Evolutionary conservation across 1,284 basidiomycete species (phyloP).

Genomic region (Apiotrichum siamense): DNA sequence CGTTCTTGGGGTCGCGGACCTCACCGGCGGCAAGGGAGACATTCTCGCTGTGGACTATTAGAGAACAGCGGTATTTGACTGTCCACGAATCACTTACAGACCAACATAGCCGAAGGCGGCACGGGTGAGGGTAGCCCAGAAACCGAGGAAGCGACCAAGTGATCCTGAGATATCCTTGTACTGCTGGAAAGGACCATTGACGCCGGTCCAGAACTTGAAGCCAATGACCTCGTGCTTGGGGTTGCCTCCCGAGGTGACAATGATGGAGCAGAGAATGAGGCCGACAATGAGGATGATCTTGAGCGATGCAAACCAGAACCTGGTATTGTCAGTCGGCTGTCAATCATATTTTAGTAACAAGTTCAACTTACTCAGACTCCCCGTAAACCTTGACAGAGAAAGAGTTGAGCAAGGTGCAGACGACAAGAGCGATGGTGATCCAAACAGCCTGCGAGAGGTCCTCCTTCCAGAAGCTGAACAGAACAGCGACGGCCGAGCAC

Average conservation of each 20-base stretch:
- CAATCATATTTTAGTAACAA: too few relatives aligned
- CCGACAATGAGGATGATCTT: slow-evolving; percentile 70
- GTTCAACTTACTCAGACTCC: slow-evolving; percentile 45
- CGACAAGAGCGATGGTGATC: slow-evolving; percentile 66
- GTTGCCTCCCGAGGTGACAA: slow-evolving; percentile 54
- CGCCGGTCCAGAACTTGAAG: slow-evolving; percentile 50
- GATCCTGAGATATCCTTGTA: slow-evolving; percentile 42
- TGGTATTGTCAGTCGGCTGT: too few relatives aligned
- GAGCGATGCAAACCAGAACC: slow-evolving; percentile 57
- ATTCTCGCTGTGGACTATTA: slow-evolving; percentile 10
- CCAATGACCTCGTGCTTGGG: slow-evolving; percentile 45
- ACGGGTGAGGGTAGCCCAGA: slow-evolving; percentile 51
- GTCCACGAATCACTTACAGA: too few relatives aligned
- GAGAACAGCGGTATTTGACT: too few relatives aligned
- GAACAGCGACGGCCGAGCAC: slow-evolving; percentile 65
- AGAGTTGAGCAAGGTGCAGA: slow-evolving; percentile 53
- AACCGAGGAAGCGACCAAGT: slow-evolving; percentile 51
- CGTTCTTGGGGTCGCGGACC: slow-evolving; percentile 59
- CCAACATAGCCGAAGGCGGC: slow-evolving; percentile 47
- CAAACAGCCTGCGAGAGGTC: slow-evolving; percentile 60
- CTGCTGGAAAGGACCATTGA: slow-evolving; percentile 48
- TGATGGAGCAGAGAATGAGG: slow-evolving; percentile 54
- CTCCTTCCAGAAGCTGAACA: slow-evolving; percentile 66
- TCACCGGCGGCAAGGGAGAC: slow-evolving; percentile 39
- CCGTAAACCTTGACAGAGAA: slow-evolving; percentile 57